Conservation (phyloP, 2,329 filamentous ascomycete species). For the Tolypocladium album region DNA sequence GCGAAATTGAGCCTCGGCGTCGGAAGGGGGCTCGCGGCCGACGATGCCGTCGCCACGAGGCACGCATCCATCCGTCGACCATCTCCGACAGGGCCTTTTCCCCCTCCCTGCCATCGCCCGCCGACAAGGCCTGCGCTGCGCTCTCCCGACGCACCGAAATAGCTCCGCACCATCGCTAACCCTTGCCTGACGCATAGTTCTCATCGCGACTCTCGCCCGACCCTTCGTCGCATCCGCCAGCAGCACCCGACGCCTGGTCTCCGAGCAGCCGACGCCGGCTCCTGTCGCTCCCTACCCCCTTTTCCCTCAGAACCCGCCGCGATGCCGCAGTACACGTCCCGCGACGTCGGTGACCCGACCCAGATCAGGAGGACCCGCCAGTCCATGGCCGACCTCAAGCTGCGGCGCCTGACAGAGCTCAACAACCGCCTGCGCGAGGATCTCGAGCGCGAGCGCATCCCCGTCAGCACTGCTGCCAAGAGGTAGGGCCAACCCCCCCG, state of each 20-base stretch:
- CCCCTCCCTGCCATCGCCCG: neutral
- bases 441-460: slow-evolving; percentile 87
- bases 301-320: slow-evolving; percentile 15
- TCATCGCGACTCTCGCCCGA: neutral
- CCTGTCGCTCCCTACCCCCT: slow-evolving; percentile 3
- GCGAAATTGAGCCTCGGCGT: neutral
- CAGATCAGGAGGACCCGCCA: slow-evolving; percentile 90
- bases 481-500: slow-evolving; percentile 43
- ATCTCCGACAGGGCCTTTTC: neutral
- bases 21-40: neutral
- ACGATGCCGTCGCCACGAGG: slow-evolving; percentile 1
- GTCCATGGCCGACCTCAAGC: slow-evolving; percentile 97
- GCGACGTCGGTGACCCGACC: slow-evolving; percentile 56
- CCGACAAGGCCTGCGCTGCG: neutral
- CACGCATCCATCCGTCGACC: neutral
- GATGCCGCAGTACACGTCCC: slow-evolving; percentile 58
- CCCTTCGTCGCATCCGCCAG: neutral
- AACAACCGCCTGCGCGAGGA: slow-evolving; percentile 95
- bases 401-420: slow-evolving; percentile 89
- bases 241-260: neutral
- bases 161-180: neutral
- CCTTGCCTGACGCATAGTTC: neutral
- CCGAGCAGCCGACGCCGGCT: slow-evolving; percentile 3
- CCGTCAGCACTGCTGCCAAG: slow-evolving; percentile 85
- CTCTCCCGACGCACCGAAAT: neutral